Base-by-base conservation (phyloP, 2,329 filamentous ascomycete species). In the Colletotrichum filicis region DNA sequence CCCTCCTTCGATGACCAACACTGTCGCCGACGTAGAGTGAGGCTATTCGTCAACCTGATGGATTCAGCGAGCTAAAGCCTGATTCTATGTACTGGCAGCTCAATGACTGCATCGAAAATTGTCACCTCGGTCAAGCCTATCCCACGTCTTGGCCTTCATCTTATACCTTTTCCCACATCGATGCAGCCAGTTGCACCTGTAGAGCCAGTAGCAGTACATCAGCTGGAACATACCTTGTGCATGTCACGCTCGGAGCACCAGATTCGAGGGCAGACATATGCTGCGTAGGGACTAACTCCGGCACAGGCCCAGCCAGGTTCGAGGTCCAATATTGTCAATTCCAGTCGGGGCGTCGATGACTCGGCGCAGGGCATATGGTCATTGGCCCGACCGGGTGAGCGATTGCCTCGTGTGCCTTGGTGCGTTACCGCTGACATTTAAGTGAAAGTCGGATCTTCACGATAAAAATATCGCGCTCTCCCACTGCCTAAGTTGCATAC, bases 351-450 rank as follows among this genome's bases (percentile, higher is more conserved):
- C 55, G 55, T 56, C 49, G 66, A 65, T 37, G 66, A 46, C 46
- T 55, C 66, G 55, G 60, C 26, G 59, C 66, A 73, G 59, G 70
- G 66, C 60, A 49, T 56, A 65, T 46, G 37, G 5, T 53, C 56
- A 53, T 46, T 46, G 62, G 8, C 7, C 35, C 26, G 57, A 32
- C 37, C 16, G 11, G 53, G 32, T 11, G 49, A 30, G 55, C 32
- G 32, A 22, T 28, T 49, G 37, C 42, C 24, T 30, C 37, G n/a
- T 49, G 42, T 55, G 22, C 53, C 42, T 59, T 30, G 11, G 14
- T 37, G 65, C 8, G 16, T 28, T 46, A 57, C 59, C n/a, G 30
- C 30, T 52, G 32, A 35, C 42, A 42, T 16, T 61, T 19, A 24
- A 71, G 30, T 55, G n/a, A 26, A n/a, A 14, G 30, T 55, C 22